Evolutionary conservation across 257 asterid species (phyloP).

Genomic region (Solanum pimpinellifolium): DNA sequence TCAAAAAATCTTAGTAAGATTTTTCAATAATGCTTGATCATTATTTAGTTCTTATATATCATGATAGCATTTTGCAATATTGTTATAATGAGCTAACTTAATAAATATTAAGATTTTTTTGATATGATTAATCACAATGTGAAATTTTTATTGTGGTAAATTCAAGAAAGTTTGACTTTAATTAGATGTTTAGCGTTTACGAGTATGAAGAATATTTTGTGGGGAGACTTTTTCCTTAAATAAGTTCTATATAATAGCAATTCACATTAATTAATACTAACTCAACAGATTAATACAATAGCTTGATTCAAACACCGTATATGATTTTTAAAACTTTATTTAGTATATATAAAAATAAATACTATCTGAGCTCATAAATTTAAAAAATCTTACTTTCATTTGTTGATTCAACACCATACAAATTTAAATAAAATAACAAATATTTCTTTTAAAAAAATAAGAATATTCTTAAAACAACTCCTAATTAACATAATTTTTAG

Average conservation of each 20-base stretch:
- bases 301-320: rapidly evolving
- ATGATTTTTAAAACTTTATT: background rate
- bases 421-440: background rate
- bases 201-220: background rate
- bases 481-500: background rate
- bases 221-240: background rate
- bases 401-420: background rate
- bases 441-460: background rate
- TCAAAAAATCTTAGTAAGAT: background rate
- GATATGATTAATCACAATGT: background rate
- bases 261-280: background rate
- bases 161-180: background rate
- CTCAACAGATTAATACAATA: background rate
- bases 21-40: background rate
- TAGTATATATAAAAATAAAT: background rate
- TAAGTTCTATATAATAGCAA: background rate
- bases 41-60: background rate
- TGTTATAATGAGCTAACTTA: background rate
- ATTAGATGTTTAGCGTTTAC: rapidly evolving
- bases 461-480: background rate
- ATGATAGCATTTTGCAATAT: background rate
- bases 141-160: no score
- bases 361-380: background rate
- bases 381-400: background rate
- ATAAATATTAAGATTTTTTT: background rate